Conservation (phyloP, 495 filamentous ascomycete species). For the Elasticomyces elasticus region DNA sequence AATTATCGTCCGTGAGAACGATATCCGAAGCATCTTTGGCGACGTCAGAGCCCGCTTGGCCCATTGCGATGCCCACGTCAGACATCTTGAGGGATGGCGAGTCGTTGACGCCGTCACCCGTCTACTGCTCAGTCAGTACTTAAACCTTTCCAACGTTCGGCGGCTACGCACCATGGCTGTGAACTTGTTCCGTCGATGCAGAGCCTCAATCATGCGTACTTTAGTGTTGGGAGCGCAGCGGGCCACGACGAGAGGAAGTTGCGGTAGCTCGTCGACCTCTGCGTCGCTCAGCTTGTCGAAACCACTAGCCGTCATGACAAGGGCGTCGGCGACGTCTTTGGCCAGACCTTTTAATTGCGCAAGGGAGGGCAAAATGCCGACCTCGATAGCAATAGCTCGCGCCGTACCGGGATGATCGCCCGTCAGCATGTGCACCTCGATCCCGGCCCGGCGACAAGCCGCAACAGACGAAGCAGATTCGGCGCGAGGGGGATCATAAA, state of each 20-base stretch:
- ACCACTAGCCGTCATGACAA: slow-evolving; percentile 59
- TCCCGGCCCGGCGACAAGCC: slow-evolving; percentile 45
- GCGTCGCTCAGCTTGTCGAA: slow-evolving; percentile 52
- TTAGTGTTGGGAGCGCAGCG: slow-evolving; percentile 64
- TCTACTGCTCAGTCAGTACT: too few relatives aligned
- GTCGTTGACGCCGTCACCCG: slow-evolving; percentile 87
- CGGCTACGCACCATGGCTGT: too few relatives aligned
- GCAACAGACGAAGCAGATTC: slow-evolving; percentile 50
- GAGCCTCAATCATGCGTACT: slow-evolving; percentile 67
- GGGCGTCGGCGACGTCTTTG: slow-evolving; percentile 31
- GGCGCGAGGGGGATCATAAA: slow-evolving; percentile 63
- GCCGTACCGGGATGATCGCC: slow-evolving; percentile 55
- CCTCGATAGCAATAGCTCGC: slow-evolving; percentile 48
- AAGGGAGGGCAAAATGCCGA: slow-evolving; percentile 35
- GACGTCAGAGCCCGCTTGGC: slow-evolving; percentile 67
- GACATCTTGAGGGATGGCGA: slow-evolving; percentile 69
- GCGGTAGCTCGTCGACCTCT: slow-evolving; percentile 56
- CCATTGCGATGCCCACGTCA: slow-evolving; percentile 86
- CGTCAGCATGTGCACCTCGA: slow-evolving; percentile 58
- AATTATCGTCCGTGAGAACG: slow-evolving; percentile 75
- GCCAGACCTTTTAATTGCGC: slow-evolving; percentile 22
- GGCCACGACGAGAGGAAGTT: slow-evolving; percentile 59
- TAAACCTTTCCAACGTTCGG: too few relatives aligned
- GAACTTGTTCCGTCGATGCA: slow-evolving; percentile 54
- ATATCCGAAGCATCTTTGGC: slow-evolving; percentile 78